Evolutionary conservation across 2,329 filamentous ascomycete species (phyloP), one percentile per base, ranked within the genome.

Genomic region (Venturia asperata): DNA sequence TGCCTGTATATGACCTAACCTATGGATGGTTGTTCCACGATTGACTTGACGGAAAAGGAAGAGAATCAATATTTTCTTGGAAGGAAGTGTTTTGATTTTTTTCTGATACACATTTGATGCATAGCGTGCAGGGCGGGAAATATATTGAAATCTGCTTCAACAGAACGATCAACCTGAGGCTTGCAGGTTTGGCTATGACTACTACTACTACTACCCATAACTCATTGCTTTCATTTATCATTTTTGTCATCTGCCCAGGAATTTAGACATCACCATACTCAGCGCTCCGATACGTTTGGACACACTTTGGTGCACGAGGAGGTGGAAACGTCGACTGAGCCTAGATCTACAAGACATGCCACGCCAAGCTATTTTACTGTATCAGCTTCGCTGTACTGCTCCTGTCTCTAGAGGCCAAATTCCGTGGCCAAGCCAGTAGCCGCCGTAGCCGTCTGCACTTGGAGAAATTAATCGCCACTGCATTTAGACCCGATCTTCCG

Each of bases 81-180:
- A 39, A 4, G 52, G 52, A 1, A 19, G 52, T 37, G 30, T 58
- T 5, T 37, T 37, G 9, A 17, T 37, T 24, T 52, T 37, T 24
- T 52, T 21, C 30, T 34, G 30, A 58, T n/a, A 19, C n/a, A 6
- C 19, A n/a, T 49, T 37, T 37, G 37, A 37, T 34, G 52, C 52
- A 58, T 58, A 58, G 52, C 52, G 15, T 58, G 52, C 52, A 17
- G 52, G 52, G 30, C n/a, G 15, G 30, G 15, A 30, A 58, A 34
- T 34, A 7, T 10, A 58, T 34, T n/a, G 27, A 27, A 11, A 58
- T 58, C 30, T 21, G 52, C 30, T 58, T 52, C 15, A 37, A 37
- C 52, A 9, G 52, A 15, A 52, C 17, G 21, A 52, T 27, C 10
- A 52, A 4, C 21, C 9, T 52, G 47, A 15, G 6, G 24, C 24